Percentiles rank a stretch among this genome's conserved stretches.
Evolutionary conservation across 306 rosid species (phyloP).

Genomic region (Lablab purpureus): DNA sequence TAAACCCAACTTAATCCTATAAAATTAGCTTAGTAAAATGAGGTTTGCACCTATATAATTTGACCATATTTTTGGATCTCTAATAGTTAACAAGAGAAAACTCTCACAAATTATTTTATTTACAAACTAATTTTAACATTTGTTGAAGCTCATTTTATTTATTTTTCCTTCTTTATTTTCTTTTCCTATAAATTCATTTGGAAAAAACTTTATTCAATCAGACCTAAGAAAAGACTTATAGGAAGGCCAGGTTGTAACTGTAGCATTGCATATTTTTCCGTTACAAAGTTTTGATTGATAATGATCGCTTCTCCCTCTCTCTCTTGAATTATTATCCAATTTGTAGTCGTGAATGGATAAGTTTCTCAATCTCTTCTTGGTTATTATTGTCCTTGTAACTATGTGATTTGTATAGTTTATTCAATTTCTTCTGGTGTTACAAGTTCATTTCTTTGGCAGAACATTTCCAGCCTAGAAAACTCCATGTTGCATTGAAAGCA

Average conservation of each 20-base stretch:
- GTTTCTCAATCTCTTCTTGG: background rate
- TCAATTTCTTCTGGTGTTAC: background rate
- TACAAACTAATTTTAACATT: too few relatives aligned
- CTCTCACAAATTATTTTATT: too few relatives aligned
- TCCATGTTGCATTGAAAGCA: background rate
- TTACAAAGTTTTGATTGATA: constrained; percentile 2
- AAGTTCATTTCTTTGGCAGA: background rate
- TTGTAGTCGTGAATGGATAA: background rate
- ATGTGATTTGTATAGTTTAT: background rate
- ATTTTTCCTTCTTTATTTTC: background rate
- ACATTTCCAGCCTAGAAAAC: background rate
- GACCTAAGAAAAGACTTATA: background rate
- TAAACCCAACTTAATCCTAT: too few relatives aligned
- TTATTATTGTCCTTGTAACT: background rate
- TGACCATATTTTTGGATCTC: too few relatives aligned
- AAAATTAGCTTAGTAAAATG: too few relatives aligned
- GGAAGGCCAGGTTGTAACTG: background rate
- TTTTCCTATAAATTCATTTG: background rate
- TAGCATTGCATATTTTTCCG: background rate
- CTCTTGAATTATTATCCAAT: background rate
- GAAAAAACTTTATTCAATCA: background rate
- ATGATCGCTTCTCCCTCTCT: background rate
- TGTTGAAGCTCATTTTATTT: background rate
- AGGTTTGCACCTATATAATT: too few relatives aligned
- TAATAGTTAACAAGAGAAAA: too few relatives aligned